Conservation (phyloP, 2,329 filamentous ascomycete genomes). For the Scedosporium boydii region DNA sequence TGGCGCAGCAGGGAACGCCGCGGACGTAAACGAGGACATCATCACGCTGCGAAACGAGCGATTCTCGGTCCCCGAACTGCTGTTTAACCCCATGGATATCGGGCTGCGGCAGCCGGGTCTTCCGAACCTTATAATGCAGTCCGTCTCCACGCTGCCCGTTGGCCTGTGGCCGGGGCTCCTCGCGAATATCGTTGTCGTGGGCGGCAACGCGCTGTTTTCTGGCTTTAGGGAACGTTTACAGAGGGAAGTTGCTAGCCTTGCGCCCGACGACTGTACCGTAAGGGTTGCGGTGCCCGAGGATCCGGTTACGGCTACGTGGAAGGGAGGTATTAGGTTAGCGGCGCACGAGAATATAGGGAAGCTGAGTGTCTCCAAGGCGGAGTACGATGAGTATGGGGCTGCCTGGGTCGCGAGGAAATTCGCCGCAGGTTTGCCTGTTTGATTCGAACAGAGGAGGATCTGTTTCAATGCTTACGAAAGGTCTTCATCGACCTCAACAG, state of each 20-base stretch:
- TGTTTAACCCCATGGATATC: slow-evolving; percentile 81
- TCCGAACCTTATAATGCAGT: slow-evolving; percentile 73
- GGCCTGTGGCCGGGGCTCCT: slow-evolving; percentile 76
- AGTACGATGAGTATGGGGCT: slow-evolving; percentile 82
- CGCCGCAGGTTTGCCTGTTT: slow-evolving; percentile 23
- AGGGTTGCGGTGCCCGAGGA: slow-evolving; percentile 61
- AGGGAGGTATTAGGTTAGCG: slow-evolving; percentile 72
- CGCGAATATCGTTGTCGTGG: slow-evolving; percentile 81
- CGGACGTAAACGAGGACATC: slow-evolving; percentile 56
- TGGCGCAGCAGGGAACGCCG: slow-evolving; percentile 23
- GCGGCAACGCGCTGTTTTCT: slow-evolving; percentile 70
- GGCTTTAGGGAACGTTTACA: slow-evolving; percentile 77
- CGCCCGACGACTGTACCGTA: slow-evolving; percentile 69
- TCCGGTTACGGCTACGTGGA: slow-evolving; percentile 75
- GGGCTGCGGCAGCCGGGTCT: slow-evolving; percentile 78
- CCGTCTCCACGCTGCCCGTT: slow-evolving; percentile 63
- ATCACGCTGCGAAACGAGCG: slow-evolving; percentile 85
- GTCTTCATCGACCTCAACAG: too few species aligned
- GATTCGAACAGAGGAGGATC: not conserved
- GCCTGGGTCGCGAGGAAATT: slow-evolving; percentile 69
- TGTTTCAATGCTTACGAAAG: too few species aligned
- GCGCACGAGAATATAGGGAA: slow-evolving; percentile 56
- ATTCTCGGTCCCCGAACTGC: slow-evolving; percentile 78
- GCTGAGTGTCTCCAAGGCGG: slow-evolving; percentile 70
- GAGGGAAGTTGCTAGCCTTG: slow-evolving; percentile 59